Conservation (phyloP, 345 rosid genomes). For the Eucalyptus marginata region DNA sequence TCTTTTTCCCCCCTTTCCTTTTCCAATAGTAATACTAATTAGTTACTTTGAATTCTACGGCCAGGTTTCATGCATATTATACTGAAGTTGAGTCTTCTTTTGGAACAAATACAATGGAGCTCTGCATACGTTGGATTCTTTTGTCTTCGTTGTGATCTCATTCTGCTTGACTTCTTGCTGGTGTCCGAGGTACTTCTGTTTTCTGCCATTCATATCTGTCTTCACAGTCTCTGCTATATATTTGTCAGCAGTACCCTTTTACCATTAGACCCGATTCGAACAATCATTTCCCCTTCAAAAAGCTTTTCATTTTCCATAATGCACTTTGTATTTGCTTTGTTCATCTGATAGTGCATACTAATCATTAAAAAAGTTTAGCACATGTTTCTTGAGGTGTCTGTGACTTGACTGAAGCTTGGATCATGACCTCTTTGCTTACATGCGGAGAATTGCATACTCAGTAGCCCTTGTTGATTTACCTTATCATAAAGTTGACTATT, state of each 20-base stretch:
- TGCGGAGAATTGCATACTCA: background rate
- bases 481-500: background rate
- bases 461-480: background rate
- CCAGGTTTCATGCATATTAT: background rate
- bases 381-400: background rate
- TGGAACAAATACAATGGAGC: background rate
- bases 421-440: background rate
- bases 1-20: background rate
- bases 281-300: background rate
- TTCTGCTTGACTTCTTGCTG: background rate
- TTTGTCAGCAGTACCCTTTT: background rate
- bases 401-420: background rate
- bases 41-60: background rate
- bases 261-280: background rate
- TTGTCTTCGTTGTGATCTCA: background rate
- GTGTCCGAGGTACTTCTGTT: background rate
- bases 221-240: background rate
- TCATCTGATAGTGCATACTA: background rate
- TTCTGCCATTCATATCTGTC: background rate
- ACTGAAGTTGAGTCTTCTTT: background rate
- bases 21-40: background rate
- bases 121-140: background rate
- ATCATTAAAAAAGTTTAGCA: background rate
- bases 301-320: background rate
- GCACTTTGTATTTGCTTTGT: background rate